Evolutionary conservation across 306 rosid genomes (phyloP).

Genomic region (Malus sieversii): DNA sequence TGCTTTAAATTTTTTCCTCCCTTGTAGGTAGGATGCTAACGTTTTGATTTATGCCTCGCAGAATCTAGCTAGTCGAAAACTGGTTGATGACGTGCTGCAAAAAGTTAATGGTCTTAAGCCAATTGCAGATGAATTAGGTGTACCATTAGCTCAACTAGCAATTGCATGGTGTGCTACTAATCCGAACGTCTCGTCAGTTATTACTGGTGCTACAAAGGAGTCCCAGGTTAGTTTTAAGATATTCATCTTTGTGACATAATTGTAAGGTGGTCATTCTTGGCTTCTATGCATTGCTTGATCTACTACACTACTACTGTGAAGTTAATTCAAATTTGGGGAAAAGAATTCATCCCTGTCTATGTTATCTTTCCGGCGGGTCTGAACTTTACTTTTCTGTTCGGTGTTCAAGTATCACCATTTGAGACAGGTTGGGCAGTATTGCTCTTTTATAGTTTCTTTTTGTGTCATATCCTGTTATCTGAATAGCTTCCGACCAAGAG

Average conservation of each 20-base stretch:
- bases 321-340: not conserved
- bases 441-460: not conserved
- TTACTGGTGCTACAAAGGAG: slow-evolving; percentile 93
- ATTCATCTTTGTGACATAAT: not conserved
- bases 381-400: not conserved
- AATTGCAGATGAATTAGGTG: slow-evolving; percentile 91
- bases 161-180: slow-evolving; percentile 97
- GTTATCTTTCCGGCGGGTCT: not conserved
- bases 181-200: slow-evolving; percentile 93
- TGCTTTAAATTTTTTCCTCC: not conserved
- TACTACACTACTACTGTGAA: not conserved
- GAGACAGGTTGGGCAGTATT: not conserved
- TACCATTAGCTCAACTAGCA: slow-evolving; percentile 79
- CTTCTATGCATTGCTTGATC: not conserved
- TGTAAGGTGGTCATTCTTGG: not conserved
- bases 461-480: not conserved
- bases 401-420: not conserved
- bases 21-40: slow-evolving; percentile 2
- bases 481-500: not conserved
- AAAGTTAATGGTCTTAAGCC: slow-evolving; percentile 90
- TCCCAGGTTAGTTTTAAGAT: slow-evolving; percentile 68
- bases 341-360: not conserved
- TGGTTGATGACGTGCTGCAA: slow-evolving; percentile 74
- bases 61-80: slow-evolving; percentile 82
- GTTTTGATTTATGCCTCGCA: slow-evolving; percentile 21